Evolutionary conservation across 805 yeast species (phyloP), one percentile per base, ranked within the genome.

Genomic region (Metschnikowia vanudenii): DNA sequence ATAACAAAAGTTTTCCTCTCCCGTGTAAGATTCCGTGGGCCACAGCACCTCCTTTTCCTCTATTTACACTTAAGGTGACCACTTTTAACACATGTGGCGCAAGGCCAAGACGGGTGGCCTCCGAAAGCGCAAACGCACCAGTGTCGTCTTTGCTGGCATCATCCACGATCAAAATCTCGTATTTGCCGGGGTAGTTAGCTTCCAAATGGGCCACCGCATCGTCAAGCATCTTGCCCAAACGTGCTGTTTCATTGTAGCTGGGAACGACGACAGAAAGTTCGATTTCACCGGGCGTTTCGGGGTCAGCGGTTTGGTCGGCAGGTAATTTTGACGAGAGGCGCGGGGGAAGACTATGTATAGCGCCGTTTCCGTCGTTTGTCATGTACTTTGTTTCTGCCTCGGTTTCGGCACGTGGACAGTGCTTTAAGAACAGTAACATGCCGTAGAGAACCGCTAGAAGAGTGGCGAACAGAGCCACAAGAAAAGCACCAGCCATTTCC

Each of bases 1-100:
- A 94, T 9, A 94, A 75, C 10, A 81, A 80, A 57, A 78, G 84
- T 46, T 74, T 63, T 11, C 98, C 99, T 36, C 88, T 71, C 3
- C 84, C 70, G 57, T 81, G 82, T 56, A 84, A 78, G 64, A 94
- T 68, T 6, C 99, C 99, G 65, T 92, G 97, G 14, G 95, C 82
- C 0, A 94, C 98, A 0, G 98, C 99, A 11, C 98, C 97, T 7
- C 76, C 76, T 68, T 92, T 92, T 20, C 99, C 99, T 57, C 99
- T 76, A 64, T 94, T 94, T 52, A 79, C 64, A 19, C 67, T 79
- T 51, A 94, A 74, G 54, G 75, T 76, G n/a, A 88, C 74, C 37
- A 88, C 90, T 55, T 92, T 74, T 59, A 94, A 57, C 44, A 76
- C 76, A 41, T 81, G 85, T 0, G 88, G 83, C 31, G 62, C 47